Percentiles rank a stretch among this genome's conserved stretches.
These are phyloP conservation scores for Cryptosporidium baileyi DNA, from an alignment of 169 alveolate species.

Conservation along the genomic window DNA sequence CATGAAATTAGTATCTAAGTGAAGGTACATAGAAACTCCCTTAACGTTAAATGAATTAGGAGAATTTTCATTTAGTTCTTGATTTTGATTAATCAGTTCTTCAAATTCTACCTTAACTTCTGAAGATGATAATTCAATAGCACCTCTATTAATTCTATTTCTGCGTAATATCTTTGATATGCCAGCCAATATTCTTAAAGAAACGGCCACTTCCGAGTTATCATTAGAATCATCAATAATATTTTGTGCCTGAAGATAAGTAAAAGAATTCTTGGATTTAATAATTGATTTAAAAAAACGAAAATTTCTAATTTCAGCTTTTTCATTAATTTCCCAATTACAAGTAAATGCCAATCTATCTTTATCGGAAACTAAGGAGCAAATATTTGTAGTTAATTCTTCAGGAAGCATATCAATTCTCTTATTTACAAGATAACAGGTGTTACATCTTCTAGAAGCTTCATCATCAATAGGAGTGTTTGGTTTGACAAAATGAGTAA, in stretches of 20 bases:
- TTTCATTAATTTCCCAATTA: constrained; percentile 91
- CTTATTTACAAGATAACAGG: constrained; percentile 96
- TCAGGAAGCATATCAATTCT: constrained; percentile 99
- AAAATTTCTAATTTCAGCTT: constrained; percentile 82
- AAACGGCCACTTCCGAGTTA: constrained; percentile 79
- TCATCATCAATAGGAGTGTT: constrained; percentile 95
- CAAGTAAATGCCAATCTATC: constrained; percentile 94
- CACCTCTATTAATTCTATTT: constrained; percentile 92
- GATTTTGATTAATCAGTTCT: constrained; percentile 14
- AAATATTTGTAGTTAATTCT: constrained; percentile 92
- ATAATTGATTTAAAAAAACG: constrained; percentile 88
- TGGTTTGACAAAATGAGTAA: constrained; percentile 95
- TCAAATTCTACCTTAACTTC: constrained; percentile 92
- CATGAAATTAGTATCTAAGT: constrained; percentile 76
- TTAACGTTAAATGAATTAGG: constrained; percentile 4
- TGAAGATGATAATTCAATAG: constrained; percentile 93
- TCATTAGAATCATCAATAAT: constrained; percentile 85
- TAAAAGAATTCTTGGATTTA: constrained; percentile 88
- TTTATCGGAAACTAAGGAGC: constrained; percentile 89
- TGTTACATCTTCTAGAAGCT: constrained; percentile 96
- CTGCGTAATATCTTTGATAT: constrained; percentile 85
- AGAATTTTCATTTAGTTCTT: neutral
- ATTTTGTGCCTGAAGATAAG: constrained; percentile 89
- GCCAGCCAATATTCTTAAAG: constrained; percentile 85
- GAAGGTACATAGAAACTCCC: constrained; percentile 4